Evolutionary conservation across 345 rosid genomes (phyloP).

Genomic region (Pugionium dolabratum): DNA sequence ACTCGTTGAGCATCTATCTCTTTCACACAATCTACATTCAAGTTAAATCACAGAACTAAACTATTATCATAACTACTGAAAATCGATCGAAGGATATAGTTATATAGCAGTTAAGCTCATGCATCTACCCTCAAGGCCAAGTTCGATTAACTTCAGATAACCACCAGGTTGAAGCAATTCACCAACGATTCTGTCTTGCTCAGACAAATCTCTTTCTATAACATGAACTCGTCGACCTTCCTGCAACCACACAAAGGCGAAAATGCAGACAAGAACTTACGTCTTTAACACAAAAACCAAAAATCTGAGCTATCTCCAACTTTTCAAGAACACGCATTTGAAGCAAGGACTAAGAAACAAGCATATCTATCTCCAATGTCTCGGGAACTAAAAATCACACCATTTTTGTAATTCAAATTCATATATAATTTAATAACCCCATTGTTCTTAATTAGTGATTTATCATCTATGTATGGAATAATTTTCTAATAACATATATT

Average conservation of each 20-base stretch:
- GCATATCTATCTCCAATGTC: not conserved
- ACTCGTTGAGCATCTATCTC: conserved; percentile 44
- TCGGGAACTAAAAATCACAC: conserved; percentile 12
- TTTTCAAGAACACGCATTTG: not conserved
- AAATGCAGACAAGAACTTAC: conserved; percentile 14
- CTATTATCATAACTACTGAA: not conserved
- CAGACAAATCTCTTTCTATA: conserved; percentile 58
- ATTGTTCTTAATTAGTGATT: not conserved
- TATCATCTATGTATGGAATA: not conserved
- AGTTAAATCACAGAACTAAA: not conserved
- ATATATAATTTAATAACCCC: not conserved
- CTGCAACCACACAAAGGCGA: conserved; percentile 36
- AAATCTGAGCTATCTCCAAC: not conserved
- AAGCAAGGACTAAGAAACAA: conserved; percentile 9
- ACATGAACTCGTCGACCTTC: conserved; percentile 58
- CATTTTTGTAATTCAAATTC: not conserved
- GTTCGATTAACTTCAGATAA: conserved; percentile 53
- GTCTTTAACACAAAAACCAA: not conserved
- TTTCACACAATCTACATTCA: conserved; percentile 42
- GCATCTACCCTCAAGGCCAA: conserved; percentile 54
- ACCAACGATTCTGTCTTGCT: conserved; percentile 63
- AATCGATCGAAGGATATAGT: not conserved
- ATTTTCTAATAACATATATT: not conserved
- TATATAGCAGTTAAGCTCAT: not conserved
- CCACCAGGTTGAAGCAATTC: conserved; percentile 70